Base-by-base conservation (phyloP, 345 rosid genomes). In the Sisymbrium irio region DNA sequence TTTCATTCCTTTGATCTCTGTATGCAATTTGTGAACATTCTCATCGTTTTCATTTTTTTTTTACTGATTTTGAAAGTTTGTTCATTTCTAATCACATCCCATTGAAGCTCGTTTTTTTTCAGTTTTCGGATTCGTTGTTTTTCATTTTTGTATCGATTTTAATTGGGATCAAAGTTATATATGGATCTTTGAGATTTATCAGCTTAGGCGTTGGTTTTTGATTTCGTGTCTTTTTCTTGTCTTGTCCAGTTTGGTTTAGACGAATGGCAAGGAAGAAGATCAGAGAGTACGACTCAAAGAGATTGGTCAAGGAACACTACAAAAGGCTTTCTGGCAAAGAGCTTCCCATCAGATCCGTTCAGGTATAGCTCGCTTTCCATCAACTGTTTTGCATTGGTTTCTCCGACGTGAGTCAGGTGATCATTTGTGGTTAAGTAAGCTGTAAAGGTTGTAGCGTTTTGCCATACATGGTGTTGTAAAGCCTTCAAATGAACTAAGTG, bases 281-380 rank as follows among this genome's bases (percentile, higher is more conserved):
- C 90, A 94, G 97, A 89, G 98, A 94, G 85, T 94, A 94, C 53
- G 98, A 94, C 68, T 91, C 97, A 46, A 94, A 94, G 90, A 94
- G 97, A 69, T 64, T 94, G 83, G 79, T 94, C 81, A 91, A 88
- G 86, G 96, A 91, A 82, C 92, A 95, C 41, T 91, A 89, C 86
- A 86, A 89, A 88, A 85, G 92, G 64, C 82, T 95, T 77, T 72
- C 84, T 40, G 96, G 93, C 28, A 79, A 56, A 33, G 92, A 91
- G 2, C 78, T 95, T 63, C 92, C 97, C 18, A 87, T 95, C 82
- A 87, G 85, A 85, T 89, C 97, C 41, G 93, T 93, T 7, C 97
- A 91, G 76, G 97, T 88, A 22, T 67, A 27, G 82, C 14, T 22
- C 41, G 1, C 39, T 49, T 54, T 54, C 74, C n/a, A n/a, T n/a